Evolutionary conservation across 352 stramenopile genomes (phyloP).

Genomic region (Phytophthora colocasiae): DNA sequence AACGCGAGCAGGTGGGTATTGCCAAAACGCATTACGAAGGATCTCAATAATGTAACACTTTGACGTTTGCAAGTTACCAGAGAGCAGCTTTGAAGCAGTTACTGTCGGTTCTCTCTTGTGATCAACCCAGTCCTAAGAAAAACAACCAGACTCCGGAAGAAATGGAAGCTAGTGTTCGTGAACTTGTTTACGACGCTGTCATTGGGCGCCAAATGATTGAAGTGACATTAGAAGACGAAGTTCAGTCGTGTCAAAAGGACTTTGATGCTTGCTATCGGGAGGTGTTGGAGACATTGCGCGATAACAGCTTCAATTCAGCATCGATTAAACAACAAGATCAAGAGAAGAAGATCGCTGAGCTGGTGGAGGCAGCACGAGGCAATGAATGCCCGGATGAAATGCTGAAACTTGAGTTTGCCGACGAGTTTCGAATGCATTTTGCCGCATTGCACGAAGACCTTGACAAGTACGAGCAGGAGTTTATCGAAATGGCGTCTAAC

Average conservation of each 20-base stretch:
- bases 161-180: constrained; percentile 40
- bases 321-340: constrained; percentile 14
- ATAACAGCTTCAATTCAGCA: constrained; percentile 1
- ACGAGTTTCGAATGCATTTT: constrained; percentile 44
- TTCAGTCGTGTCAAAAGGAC: constrained; percentile 46
- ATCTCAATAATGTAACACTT: no score
- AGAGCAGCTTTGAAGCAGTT: constrained; percentile 64
- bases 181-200: constrained; percentile 75
- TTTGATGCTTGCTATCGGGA: constrained; percentile 38
- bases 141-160: constrained; percentile 36
- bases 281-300: constrained; percentile 42
- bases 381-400: constrained; percentile 47
- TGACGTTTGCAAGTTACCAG: constrained; percentile 17
- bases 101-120: constrained; percentile 27
- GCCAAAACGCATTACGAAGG: no score
- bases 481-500: constrained; percentile 40
- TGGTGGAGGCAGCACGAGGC: constrained; percentile 24
- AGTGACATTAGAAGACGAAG: constrained; percentile 63
- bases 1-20: constrained; percentile 60
- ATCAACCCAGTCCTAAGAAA: constrained; percentile 7
- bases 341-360: constrained; percentile 29
- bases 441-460: constrained; percentile 40
- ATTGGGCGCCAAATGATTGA: constrained; percentile 78
- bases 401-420: constrained; percentile 51
- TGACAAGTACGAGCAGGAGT: constrained; percentile 45